Conservation (phyloP, 2,329 filamentous ascomycete species). For the Hypoxylon sp. region DNA sequence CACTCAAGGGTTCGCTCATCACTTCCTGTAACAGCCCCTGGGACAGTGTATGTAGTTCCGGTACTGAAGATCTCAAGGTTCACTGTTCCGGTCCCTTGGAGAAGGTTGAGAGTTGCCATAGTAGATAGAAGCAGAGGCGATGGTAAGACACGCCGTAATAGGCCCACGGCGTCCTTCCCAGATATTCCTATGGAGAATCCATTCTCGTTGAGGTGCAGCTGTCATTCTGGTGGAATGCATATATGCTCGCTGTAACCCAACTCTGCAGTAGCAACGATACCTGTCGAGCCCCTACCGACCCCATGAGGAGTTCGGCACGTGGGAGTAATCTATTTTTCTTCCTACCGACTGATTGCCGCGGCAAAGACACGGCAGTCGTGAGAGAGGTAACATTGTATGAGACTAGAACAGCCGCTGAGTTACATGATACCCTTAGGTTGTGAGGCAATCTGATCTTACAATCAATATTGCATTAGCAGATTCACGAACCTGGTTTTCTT, state of each 20-base stretch:
- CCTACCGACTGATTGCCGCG: conserved; percentile 48
- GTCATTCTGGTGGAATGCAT: conserved; percentile 39
- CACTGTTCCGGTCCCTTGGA: conserved; percentile 30
- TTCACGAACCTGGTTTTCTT: conserved; percentile 42
- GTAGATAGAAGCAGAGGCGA: not conserved
- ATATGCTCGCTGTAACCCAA: conserved; percentile 31
- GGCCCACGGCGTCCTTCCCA: conserved; percentile 20
- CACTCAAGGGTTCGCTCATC: conserved; percentile 39
- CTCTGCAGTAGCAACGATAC: conserved; percentile 12
- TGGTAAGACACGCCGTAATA: conserved; percentile 13
- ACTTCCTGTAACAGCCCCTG: conserved; percentile 36
- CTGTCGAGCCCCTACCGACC: conserved; percentile 36
- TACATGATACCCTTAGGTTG: conserved; percentile 31
- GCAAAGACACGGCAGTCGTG: conserved; percentile 43
- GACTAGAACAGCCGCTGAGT: conserved; percentile 12
- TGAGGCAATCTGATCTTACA: conserved; percentile 31
- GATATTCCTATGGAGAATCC: conserved; percentile 7
- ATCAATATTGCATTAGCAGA: conserved; percentile 22
- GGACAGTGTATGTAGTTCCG: conserved; percentile 32
- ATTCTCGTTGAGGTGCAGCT: conserved; percentile 41
- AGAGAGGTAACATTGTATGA: conserved; percentile 36
- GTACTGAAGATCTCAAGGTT: conserved; percentile 35
- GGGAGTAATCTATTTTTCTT: conserved; percentile 48
- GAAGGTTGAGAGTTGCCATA: conserved; percentile 13
- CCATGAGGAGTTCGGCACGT: conserved; percentile 43